These are phyloP conservation scores for Alternaria ventricosa DNA, from an alignment of 2,329 filamentous ascomycete species.

Conservation along the genomic window DNA sequence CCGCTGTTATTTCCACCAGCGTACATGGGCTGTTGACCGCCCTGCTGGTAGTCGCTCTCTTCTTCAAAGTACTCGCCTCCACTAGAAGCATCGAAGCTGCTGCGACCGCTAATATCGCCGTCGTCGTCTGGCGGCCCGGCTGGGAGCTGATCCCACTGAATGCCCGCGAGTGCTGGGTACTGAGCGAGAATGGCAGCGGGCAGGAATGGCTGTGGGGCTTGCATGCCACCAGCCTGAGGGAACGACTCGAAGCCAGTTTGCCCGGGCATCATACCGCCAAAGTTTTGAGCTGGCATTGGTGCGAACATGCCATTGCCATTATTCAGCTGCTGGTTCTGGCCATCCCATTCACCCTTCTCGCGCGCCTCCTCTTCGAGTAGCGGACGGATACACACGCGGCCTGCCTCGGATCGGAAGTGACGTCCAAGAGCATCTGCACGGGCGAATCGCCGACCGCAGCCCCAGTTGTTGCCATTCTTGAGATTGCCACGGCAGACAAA, in stretches of 20 bases:
- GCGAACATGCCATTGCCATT: conserved; percentile 53
- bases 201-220: conserved; percentile 57
- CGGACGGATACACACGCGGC: conserved; percentile 96
- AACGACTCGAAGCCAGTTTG: conserved; percentile 45
- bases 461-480: conserved; percentile 84
- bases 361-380: conserved; percentile 92
- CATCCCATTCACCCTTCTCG: conserved; percentile 70
- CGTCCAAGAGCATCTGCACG: conserved; percentile 92
- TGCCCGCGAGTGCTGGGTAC: conserved; percentile 88
- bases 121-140: conserved; percentile 64
- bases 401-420: conserved; percentile 95
- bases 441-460: conserved; percentile 90
- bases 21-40: conserved; percentile 35
- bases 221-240: conserved; percentile 31
- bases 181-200: conserved; percentile 88
- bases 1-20: conserved; percentile 37
- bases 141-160: conserved; percentile 83
- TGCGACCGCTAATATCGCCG: conserved; percentile 74
- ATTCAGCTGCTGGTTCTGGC: conserved; percentile 64
- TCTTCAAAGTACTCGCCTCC: conserved; percentile 74
- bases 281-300: conserved; percentile 39
- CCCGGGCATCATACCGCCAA: conserved; percentile 41
- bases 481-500: conserved; percentile 95
- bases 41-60: conserved; percentile 61
- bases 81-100: conserved; percentile 77